phyloP scores from a whole-genome alignment of 176 grass and related monocot genomes.

The Stipa capillata region DNA sequence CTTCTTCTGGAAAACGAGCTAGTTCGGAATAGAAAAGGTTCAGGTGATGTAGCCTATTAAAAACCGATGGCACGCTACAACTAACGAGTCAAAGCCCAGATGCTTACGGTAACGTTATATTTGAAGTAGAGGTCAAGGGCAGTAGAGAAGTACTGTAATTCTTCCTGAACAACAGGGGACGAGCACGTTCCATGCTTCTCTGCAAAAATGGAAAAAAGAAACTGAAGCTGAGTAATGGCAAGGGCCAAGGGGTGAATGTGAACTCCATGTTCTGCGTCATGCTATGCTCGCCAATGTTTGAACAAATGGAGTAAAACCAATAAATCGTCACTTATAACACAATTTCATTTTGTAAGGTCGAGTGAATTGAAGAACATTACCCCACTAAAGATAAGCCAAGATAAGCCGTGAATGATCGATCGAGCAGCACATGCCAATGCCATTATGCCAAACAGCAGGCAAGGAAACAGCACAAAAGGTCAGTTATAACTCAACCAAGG shows the following conservation, averaged over 20 bases:
- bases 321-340: not conserved
- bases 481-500: not conserved
- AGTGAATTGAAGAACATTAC: constrained; percentile 20
- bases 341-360: not conserved
- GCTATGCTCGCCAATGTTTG: not conserved
- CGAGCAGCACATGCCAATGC: not conserved
- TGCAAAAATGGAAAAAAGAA: not conserved
- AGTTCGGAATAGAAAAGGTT: not conserved
- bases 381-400: constrained; percentile 27
- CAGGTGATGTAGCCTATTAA: not conserved
- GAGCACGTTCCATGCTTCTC: constrained; percentile 58
- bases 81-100: not conserved
- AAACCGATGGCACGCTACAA: not conserved
- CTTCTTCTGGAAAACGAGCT: not conserved
- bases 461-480: constrained; percentile 2
- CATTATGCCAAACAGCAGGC: not conserved
- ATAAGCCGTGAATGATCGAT: not conserved
- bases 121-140: constrained; percentile 43
- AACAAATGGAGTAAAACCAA: not conserved
- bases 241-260: too few species aligned
- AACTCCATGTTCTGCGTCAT: not conserved
- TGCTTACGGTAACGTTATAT: constrained; percentile 39
- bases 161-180: constrained; percentile 32
- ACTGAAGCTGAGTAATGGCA: not conserved
- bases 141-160: constrained; percentile 29